Conservation (phyloP, 352 stramenopile genomes). For the Pythium biforme region DNA sequence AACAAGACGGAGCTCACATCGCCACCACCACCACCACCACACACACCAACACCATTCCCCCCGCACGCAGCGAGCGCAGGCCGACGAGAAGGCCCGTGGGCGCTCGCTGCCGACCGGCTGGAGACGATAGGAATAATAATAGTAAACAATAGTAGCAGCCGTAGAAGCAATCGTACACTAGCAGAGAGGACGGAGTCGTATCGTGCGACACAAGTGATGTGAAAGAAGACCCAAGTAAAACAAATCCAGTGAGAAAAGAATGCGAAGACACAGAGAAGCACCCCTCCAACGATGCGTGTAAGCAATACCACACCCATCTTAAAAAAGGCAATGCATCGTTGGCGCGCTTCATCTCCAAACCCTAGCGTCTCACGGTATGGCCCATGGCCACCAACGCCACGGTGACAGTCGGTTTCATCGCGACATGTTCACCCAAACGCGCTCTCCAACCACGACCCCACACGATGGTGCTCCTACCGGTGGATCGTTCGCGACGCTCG, state of each 20-base stretch:
- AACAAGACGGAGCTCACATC: conserved; percentile 8
- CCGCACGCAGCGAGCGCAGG: background rate
- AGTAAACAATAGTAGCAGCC: conserved; percentile 26
- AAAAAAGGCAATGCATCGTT: conserved; percentile 21
- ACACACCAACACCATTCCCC: conserved; percentile 2
- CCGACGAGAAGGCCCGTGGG: conserved; percentile 9
- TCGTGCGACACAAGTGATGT: conserved; percentile 25
- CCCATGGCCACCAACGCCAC: too few species aligned
- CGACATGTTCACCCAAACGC: too few species aligned
- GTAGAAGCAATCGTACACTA: conserved; percentile 30
- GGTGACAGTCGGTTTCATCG: too few species aligned
- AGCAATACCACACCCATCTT: conserved; percentile 13
- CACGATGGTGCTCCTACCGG: conserved; percentile 37
- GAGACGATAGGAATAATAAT: conserved; percentile 20
- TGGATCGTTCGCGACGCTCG: conserved; percentile 36
- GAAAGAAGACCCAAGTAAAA: conserved; percentile 24
- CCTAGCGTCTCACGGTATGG: too few species aligned
- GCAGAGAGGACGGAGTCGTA: conserved; percentile 26
- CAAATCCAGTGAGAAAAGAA: conserved; percentile 24
- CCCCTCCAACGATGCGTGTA: conserved; percentile 3
- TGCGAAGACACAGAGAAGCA: background rate
- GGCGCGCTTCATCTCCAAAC: conserved; percentile 12
- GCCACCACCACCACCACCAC: conserved; percentile 8
- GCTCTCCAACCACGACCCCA: too few species aligned
- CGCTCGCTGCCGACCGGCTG: background rate